Conservation (phyloP, 768 basidiomycete species). For the Lactarius akahatsu region DNA sequence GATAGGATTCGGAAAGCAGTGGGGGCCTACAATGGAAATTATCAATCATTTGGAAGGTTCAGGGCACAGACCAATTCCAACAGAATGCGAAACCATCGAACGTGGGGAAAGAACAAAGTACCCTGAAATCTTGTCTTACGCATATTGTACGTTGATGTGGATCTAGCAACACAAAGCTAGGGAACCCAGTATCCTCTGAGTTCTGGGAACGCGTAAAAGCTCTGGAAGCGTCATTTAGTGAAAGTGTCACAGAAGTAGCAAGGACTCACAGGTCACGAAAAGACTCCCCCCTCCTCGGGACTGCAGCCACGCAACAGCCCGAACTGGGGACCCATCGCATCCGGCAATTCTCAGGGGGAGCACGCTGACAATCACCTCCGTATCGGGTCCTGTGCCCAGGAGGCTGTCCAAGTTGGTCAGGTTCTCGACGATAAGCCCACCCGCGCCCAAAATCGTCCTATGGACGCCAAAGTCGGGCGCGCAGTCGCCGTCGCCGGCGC, state of each 20-base stretch:
- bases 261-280: background rate
- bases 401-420: slow-evolving; percentile 32
- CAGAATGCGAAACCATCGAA: background rate
- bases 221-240: background rate
- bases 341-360: slow-evolving; percentile 32
- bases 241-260: background rate
- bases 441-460: slow-evolving; percentile 29
- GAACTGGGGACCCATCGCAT: slow-evolving; percentile 34
- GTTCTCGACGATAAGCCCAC: slow-evolving; percentile 35
- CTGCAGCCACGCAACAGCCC: slow-evolving; percentile 32
- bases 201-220: background rate
- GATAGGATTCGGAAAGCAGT: background rate
- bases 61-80: background rate
- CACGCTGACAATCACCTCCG: slow-evolving; percentile 29
- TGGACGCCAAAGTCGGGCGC: slow-evolving; percentile 31
- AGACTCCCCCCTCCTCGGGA: background rate
- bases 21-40: slow-evolving; percentile 10
- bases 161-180: background rate
- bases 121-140: background rate
- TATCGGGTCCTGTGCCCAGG: slow-evolving; percentile 4
- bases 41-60: background rate
- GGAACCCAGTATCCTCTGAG: background rate
- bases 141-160: background rate
- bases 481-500: background rate
- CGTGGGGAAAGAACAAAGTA: background rate